Conservation (phyloP, 805 yeast genomes). For the Candida khao-thaluensis region DNA sequence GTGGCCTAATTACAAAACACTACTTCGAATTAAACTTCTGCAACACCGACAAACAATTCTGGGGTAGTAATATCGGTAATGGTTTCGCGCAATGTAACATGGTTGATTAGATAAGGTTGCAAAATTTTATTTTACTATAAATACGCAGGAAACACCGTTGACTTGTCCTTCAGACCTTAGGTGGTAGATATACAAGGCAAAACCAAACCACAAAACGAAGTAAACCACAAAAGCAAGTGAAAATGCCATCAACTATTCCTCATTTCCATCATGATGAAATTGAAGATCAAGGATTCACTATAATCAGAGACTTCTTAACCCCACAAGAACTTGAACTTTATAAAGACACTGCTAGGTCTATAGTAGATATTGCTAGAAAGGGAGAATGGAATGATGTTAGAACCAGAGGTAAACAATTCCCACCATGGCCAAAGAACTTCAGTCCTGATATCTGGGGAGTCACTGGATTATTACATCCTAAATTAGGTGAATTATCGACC, state of each 20-base stretch:
- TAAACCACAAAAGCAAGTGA: too few species aligned
- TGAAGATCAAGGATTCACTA: conserved; percentile 35
- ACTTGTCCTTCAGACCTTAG: too few species aligned
- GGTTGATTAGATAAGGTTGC: conserved; percentile 1
- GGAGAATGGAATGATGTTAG: conserved; percentile 52
- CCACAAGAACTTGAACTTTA: conserved; percentile 40
- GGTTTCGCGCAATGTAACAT: conserved; percentile 4
- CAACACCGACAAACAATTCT: neutral
- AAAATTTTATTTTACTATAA: neutral
- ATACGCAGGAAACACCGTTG: too few species aligned
- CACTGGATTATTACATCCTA: conserved; percentile 48
- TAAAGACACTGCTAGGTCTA: conserved; percentile 33
- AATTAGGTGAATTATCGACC: conserved; percentile 31
- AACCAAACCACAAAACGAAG: too few species aligned
- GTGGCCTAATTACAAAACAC: too few species aligned
- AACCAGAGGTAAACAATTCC: conserved; percentile 53
- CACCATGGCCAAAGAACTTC: conserved; percentile 55
- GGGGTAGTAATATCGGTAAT: too few species aligned
- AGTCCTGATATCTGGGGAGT: conserved; percentile 56
- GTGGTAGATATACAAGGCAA: too few species aligned
- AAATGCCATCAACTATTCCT: conserved; percentile 21
- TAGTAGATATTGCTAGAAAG: conserved; percentile 42
- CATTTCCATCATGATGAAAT: conserved; percentile 36
- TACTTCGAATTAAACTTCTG: neutral
- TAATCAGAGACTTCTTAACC: conserved; percentile 40